Evolutionary conservation across 2,329 filamentous ascomycete species (phyloP).

Genomic region (Aspergillus fischeri): DNA sequence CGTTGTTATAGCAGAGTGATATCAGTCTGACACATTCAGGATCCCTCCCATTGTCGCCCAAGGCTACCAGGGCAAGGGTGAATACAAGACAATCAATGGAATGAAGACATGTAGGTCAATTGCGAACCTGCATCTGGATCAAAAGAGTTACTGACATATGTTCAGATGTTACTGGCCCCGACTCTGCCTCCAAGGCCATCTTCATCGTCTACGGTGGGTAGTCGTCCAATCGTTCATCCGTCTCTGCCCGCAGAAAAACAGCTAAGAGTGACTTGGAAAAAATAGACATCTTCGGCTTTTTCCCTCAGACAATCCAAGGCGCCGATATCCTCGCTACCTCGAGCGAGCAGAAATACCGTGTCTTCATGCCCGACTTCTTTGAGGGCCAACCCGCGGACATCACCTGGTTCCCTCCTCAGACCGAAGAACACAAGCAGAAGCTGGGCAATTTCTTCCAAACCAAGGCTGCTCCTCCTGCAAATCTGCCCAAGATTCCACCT

Average conservation of each 20-base stretch:
- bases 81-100: slow-evolving; percentile 57
- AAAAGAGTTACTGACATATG: background rate
- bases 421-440: slow-evolving; percentile 57
- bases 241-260: background rate
- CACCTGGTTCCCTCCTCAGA: slow-evolving; percentile 58
- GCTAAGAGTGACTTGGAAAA: slow-evolving; percentile 10
- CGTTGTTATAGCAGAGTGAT: background rate
- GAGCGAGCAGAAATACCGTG: slow-evolving; percentile 67
- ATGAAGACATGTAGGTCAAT: slow-evolving; percentile 54
- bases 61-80: slow-evolving; percentile 54
- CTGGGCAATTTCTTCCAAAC: slow-evolving; percentile 57
- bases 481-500: slow-evolving; percentile 52
- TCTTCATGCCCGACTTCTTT: slow-evolving; percentile 93
- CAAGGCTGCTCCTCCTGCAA: slow-evolving; percentile 55
- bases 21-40: slow-evolving; percentile 14
- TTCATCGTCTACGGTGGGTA: slow-evolving; percentile 50
- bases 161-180: slow-evolving; percentile 53
- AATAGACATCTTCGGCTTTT: slow-evolving; percentile 62
- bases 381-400: slow-evolving; percentile 66
- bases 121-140: background rate
- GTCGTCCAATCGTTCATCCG: background rate
- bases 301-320: slow-evolving; percentile 59
- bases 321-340: slow-evolving; percentile 59
- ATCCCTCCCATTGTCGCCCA: slow-evolving; percentile 41
- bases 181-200: slow-evolving; percentile 54